Conservation (phyloP, 2,329 filamentous ascomycete genomes). For the Phialemonium atrogriseum region DNA sequence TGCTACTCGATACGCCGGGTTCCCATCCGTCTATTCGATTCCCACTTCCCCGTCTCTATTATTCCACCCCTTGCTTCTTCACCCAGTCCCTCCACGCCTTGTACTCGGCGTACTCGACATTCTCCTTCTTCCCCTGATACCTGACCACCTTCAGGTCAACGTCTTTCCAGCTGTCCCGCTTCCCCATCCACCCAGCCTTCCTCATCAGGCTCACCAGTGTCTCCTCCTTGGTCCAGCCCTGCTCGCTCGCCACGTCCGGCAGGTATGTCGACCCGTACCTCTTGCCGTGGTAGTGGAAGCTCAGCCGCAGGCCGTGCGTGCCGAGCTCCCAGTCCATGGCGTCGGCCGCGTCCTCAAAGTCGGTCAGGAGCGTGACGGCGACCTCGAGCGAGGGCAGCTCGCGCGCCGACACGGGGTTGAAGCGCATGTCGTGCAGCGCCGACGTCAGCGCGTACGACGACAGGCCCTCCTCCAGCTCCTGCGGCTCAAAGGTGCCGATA, state of each 20-base stretch:
- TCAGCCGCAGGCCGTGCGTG: conserved; percentile 77
- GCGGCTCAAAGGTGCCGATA: conserved; percentile 86
- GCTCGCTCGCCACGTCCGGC: conserved; percentile 83
- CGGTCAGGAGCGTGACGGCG: conserved; percentile 72
- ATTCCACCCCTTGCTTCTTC: conserved; percentile 20
- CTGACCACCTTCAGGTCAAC: conserved; percentile 71
- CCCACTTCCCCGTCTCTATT: conserved; percentile 8
- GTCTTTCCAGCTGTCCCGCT: conserved; percentile 69
- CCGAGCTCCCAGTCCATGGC: conserved; percentile 82
- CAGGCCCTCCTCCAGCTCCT: conserved; percentile 65
- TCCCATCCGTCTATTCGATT: no score
- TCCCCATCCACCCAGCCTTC: conserved; percentile 88
- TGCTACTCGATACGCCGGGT: no score
- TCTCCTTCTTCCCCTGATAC: conserved; percentile 79
- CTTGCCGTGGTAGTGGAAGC: conserved; percentile 65
- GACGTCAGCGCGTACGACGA: conserved; percentile 77
- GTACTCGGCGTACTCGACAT: conserved; percentile 64
- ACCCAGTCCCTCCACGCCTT: conserved; percentile 74
- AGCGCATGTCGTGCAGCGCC: conserved; percentile 55
- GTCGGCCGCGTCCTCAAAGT: conserved; percentile 70
- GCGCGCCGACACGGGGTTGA: conserved; percentile 41
- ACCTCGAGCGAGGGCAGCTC: conserved; percentile 54
- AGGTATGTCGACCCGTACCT: conserved; percentile 84
- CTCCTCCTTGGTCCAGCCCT: conserved; percentile 93
- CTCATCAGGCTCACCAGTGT: conserved; percentile 82